Percentiles rank a stretch among this genome's conserved stretches.
Conservation (phyloP, 192 early-diverging fungal species). For the Globomyces pollinis-pini region DNA sequence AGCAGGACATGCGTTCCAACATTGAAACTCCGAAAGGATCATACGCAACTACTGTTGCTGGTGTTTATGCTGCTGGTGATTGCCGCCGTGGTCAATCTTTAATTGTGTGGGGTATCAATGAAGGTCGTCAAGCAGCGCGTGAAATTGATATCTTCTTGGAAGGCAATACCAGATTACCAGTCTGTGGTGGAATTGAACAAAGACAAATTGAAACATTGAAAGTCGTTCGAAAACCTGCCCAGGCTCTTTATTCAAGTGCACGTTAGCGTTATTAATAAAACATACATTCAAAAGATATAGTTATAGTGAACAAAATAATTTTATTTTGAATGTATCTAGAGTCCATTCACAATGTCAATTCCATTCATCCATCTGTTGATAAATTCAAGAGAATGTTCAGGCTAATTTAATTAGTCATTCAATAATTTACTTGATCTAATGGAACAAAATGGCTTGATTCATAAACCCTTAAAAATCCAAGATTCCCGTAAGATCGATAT, state of each 20-base stretch:
- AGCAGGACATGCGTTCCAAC: constrained; percentile 68
- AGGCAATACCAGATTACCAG: constrained; percentile 75
- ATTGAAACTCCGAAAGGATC: constrained; percentile 69
- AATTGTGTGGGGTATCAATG: constrained; percentile 98
- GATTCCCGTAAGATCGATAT: constrained; percentile 56
- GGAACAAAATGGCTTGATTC: constrained; percentile 72
- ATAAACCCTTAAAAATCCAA: constrained; percentile 82
- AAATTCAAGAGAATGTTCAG: constrained; percentile 71
- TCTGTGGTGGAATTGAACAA: constrained; percentile 71
- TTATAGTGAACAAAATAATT: too few species aligned
- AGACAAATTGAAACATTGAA: constrained; percentile 6
- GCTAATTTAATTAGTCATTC: constrained; percentile 19
- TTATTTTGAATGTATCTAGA: too few species aligned
- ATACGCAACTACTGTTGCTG: constrained; percentile 69
- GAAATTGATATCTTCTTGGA: constrained; percentile 81
- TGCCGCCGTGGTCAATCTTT: constrained; percentile 91
- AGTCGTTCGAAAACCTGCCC: neutral
- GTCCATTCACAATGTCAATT: too few species aligned
- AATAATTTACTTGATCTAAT: constrained; percentile 65
- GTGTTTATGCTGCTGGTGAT: constrained; percentile 96
- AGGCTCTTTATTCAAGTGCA: neutral
- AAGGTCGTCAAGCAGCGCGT: constrained; percentile 89
- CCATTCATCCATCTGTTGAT: constrained; percentile 78
- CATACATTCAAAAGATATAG: neutral
- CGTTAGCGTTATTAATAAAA: neutral